Evolutionary conservation across 116 monocot genomes (phyloP), one percentile per base, ranked within the genome.

Genomic region (Thalassia testudinum): DNA sequence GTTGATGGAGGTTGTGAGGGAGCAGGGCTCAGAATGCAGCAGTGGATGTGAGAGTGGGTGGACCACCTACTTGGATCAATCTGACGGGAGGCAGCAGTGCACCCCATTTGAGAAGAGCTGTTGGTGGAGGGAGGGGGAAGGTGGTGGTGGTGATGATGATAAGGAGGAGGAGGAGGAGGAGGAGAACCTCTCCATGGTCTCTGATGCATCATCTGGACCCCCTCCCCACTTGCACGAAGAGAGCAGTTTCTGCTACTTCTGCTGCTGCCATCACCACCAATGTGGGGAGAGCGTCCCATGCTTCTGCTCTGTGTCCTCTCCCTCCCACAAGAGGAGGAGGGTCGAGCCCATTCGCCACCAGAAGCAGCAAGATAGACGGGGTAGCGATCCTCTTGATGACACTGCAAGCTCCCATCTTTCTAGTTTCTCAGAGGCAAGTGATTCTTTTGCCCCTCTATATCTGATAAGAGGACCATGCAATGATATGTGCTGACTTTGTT

Each of bases 11-110:
- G 65, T 49, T 10, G 79, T 29, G 62, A 59, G 34, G 58, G 58
- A 66, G 47, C 60, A 53, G 43, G 81, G 47, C 28, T 87, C 80
- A n/a, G 80, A 81, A 28, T 87, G 84, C 69, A 87, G 73, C 66
- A 93, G 87, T 60, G 95, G 80, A 0, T 84, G 88, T 52, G 83
- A 81, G 71, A 84, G 83, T 61, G 95, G 95, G 7, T 95, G 95
- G 95, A 87, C 95, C 26, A 65, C 65, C 61, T 95, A 95, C 62
- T 59, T 95, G 3, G 81, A 78, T 48, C 71, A 76, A 13, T 77
- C 86, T 24, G 59, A 63, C 43, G 72, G 65, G 28, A 52, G 3
- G 27, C 45, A 22, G 12, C 30, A 34, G 10, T 34, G 30, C 30
- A 5, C 24, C 10, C 30, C 30, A 3, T 5, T 34, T 34, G 30